Percentiles rank a stretch among this genome's conserved stretches.
phyloP scores from a whole-genome alignment of 139 green algal species.

The Edaphochlamys debaryana region DNA sequence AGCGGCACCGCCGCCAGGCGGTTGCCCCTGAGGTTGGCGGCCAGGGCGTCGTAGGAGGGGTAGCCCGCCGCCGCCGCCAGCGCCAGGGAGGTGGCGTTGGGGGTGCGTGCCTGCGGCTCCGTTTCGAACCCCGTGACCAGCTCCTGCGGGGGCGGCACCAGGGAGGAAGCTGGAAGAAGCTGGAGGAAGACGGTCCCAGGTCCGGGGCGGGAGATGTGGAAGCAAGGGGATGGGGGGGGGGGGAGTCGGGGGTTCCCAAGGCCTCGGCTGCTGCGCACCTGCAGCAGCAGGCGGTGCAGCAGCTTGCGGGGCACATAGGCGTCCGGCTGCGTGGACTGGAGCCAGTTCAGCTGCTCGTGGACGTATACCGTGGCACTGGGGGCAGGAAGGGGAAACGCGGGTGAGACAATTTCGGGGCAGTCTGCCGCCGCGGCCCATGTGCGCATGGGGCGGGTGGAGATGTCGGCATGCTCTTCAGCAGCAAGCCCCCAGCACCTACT shows the following conservation, averaged over 20 bases:
- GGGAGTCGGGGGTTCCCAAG: too few species aligned
- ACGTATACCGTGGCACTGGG: not conserved
- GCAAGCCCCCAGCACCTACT: not conserved
- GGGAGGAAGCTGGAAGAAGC: too few species aligned
- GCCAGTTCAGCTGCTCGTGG: not conserved
- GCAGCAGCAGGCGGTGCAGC: not conserved
- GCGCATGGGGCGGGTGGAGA: not conserved
- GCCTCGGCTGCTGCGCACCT: not conserved
- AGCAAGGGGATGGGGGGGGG: too few species aligned
- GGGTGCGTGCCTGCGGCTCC: not conserved
- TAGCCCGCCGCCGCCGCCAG: not conserved
- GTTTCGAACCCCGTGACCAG: not conserved
- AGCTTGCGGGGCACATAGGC: not conserved
- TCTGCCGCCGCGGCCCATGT: too few species aligned
- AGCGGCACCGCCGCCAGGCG: not conserved
- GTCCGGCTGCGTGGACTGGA: not conserved
- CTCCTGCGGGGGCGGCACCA: not conserved
- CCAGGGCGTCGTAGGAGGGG: slow-evolving; percentile 12
- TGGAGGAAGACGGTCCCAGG: too few species aligned
- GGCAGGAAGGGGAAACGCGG: not conserved
- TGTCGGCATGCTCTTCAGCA: not conserved
- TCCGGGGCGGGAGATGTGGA: too few species aligned
- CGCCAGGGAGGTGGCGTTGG: not conserved
- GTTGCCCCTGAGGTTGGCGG: not conserved
- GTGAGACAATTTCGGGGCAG: too few species aligned